These are phyloP conservation scores for Gautieria morchelliformis DNA, from an alignment of 768 basidiomycete species.

Conservation along the genomic window DNA sequence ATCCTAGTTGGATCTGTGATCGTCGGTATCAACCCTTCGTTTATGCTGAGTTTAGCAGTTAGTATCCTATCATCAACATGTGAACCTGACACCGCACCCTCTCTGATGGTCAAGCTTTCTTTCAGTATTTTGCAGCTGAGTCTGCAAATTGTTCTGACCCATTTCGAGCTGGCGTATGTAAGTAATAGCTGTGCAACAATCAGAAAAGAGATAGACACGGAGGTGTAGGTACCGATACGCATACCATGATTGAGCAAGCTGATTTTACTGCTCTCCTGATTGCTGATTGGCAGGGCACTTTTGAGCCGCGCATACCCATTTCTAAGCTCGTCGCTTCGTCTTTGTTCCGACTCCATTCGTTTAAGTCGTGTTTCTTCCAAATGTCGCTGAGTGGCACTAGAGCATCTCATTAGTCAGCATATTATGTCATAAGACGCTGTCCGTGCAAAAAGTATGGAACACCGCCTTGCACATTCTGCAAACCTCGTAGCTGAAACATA, in stretches of 20 bases:
- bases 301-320: conserved; percentile 87
- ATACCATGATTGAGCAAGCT: conserved; percentile 76
- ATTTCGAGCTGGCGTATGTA: conserved; percentile 84
- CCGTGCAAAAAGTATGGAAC: too few relatives aligned
- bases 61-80: too few relatives aligned
- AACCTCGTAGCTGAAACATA: too few relatives aligned
- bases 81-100: conserved; percentile 26
- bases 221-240: conserved; percentile 17
- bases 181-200: conserved; percentile 37
- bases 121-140: conserved; percentile 67
- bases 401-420: too few relatives aligned
- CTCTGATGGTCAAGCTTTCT: conserved; percentile 73
- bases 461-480: too few relatives aligned
- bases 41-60: too few relatives aligned
- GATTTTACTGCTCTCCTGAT: conserved; percentile 91
- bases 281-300: conserved; percentile 79
- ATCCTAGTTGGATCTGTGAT: too few relatives aligned
- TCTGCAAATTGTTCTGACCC: conserved; percentile 65
- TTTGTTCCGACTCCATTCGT: conserved; percentile 89
- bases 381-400: too few relatives aligned
- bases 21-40: too few relatives aligned
- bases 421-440: too few relatives aligned
- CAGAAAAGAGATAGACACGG: conserved; percentile 9
- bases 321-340: conserved; percentile 83
- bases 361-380: conserved; percentile 25